Conservation (phyloP, 768 basidiomycete genomes). For the Lactarius sp. region DNA sequence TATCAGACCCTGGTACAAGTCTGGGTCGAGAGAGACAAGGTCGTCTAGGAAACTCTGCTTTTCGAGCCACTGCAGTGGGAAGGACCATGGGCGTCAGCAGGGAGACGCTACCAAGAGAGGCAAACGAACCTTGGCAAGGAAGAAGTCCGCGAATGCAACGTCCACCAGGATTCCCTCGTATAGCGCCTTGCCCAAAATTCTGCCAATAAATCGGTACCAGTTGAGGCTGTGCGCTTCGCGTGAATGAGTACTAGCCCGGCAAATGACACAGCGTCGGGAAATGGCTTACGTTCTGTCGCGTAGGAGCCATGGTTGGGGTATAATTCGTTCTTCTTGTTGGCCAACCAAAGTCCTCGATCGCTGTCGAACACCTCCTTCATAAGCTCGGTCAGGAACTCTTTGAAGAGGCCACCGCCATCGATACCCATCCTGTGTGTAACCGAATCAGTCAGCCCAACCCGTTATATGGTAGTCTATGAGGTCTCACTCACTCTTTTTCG, state of each 20-base stretch:
- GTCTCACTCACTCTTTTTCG: conserved; percentile 83
- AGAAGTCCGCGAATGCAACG: conserved; percentile 93
- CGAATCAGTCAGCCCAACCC: background rate
- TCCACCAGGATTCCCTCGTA: conserved; percentile 96
- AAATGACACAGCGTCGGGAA: background rate
- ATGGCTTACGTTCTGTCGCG: conserved; percentile 73
- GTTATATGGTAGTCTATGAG: conserved; percentile 10
- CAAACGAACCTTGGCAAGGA: conserved; percentile 69
- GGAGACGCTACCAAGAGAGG: background rate
- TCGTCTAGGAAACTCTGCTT: conserved; percentile 92
- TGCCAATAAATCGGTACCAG: conserved; percentile 92
- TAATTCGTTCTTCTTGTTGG: conserved; percentile 85
- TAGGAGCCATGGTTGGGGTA: conserved; percentile 94
- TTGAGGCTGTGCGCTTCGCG: conserved; percentile 68
- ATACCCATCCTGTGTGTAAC: conserved; percentile 66
- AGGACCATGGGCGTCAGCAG: background rate
- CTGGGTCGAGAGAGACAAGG: conserved; percentile 84
- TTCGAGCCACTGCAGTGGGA: conserved; percentile 68
- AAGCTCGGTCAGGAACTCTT: conserved; percentile 92
- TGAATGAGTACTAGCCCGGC: background rate
- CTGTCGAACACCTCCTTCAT: conserved; percentile 94
- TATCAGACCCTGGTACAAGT: conserved; percentile 87
- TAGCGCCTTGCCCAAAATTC: conserved; percentile 92
- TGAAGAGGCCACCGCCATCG: conserved; percentile 96
- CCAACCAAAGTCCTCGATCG: conserved; percentile 90